phyloP scores from a whole-genome alignment of 768 basidiomycete genomes.

The Sarcodon aspratus region DNA sequence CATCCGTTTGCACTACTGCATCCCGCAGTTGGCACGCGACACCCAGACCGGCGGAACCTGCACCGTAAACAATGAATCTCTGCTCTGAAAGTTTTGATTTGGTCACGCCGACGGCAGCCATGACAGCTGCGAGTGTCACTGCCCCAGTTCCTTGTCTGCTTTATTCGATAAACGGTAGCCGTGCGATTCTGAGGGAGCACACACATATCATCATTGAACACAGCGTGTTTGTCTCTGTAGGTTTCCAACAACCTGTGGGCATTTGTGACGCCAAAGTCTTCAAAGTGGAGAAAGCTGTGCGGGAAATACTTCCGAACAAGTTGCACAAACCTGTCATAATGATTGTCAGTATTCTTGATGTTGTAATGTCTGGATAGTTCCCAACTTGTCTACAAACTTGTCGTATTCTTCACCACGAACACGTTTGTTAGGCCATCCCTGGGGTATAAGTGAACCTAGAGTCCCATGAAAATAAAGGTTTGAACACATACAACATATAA shows the following conservation, averaged over 20 bases:
- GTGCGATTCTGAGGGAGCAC: constrained; percentile 3
- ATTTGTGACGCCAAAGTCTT: constrained; percentile 76
- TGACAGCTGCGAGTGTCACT: constrained; percentile 58
- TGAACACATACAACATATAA: constrained; percentile 48
- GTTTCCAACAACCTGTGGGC: constrained; percentile 55
- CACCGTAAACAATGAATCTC: constrained; percentile 68
- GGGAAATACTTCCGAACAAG: constrained; percentile 66
- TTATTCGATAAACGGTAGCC: background rate
- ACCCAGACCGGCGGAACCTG: constrained; percentile 76
- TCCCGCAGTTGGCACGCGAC: constrained; percentile 69
- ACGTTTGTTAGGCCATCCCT: constrained; percentile 69
- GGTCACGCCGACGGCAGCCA: constrained; percentile 60
- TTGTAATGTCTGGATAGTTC: background rate
- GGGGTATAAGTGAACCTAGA: background rate
- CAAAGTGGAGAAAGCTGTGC: constrained; percentile 63
- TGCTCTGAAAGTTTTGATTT: constrained; percentile 58
- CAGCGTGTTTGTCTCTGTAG: constrained; percentile 52
- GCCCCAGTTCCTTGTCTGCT: constrained; percentile 66
- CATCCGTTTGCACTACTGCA: constrained; percentile 50
- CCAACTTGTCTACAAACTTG: constrained; percentile 62
- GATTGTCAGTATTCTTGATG: background rate
- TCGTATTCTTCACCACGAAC: constrained; percentile 68
- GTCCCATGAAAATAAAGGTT: background rate
- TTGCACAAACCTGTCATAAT: constrained; percentile 51
- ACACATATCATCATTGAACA: constrained; percentile 83